These are phyloP conservation scores for Aspergillus affinis DNA, from an alignment of 495 filamentous ascomycete species.

Conservation along the genomic window DNA sequence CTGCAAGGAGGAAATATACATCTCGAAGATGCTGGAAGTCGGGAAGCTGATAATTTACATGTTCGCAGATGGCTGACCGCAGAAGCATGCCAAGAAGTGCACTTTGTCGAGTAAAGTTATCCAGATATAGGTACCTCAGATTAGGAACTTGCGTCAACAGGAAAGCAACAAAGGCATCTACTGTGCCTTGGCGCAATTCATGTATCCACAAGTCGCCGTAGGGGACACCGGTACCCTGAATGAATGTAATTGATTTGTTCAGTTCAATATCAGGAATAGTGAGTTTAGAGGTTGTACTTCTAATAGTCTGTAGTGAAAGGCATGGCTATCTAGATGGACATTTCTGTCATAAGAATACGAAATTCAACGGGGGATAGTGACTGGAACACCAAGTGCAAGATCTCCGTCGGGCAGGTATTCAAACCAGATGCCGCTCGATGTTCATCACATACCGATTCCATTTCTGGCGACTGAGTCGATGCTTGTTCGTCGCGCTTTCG, in stretches of 20 bases:
- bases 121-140: slow-evolving; percentile 18
- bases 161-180: slow-evolving; percentile 24
- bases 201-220: slow-evolving; percentile 19
- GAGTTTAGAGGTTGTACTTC: slow-evolving; percentile 6
- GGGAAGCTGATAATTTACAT: slow-evolving; percentile 10
- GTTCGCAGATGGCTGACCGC: slow-evolving; percentile 19
- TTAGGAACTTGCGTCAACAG: slow-evolving; percentile 17
- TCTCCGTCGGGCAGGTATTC: slow-evolving; percentile 12
- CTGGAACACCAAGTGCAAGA: slow-evolving; percentile 14
- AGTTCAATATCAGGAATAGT: slow-evolving; percentile 12
- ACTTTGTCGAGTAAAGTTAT: slow-evolving; percentile 16
- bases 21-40: slow-evolving; percentile 16
- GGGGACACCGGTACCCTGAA: slow-evolving; percentile 16
- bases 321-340: slow-evolving; percentile 11
- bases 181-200: slow-evolving; percentile 14
- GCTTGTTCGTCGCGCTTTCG: too few species aligned
- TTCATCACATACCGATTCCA: too few species aligned
- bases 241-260: slow-evolving; percentile 12
- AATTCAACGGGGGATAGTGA: slow-evolving; percentile 14
- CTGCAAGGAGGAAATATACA: slow-evolving; percentile 9
- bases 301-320: neutral
- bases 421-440: neutral
- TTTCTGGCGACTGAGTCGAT: too few species aligned
- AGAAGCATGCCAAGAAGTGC: slow-evolving; percentile 19
- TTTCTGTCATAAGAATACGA: slow-evolving; percentile 12